A percentile compares a stretch with the other conserved stretches of the same genome.
Conservation (phyloP, 768 basidiomycete species). For the Floccularia luteovirens region DNA sequence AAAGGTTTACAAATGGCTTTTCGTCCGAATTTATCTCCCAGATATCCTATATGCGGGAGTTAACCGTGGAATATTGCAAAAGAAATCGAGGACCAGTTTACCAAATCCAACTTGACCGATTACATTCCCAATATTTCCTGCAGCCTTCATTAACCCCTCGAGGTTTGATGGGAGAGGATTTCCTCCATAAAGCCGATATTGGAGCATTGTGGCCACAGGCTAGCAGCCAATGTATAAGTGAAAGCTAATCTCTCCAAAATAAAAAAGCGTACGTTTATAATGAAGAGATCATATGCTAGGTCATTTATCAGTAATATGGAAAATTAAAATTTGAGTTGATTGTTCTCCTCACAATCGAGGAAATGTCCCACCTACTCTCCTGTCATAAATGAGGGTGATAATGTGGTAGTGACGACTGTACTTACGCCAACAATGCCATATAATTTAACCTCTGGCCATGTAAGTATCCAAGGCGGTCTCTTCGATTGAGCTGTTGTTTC, state of each 20-base stretch:
- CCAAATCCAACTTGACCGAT: constrained; percentile 52
- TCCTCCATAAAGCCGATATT: constrained; percentile 36
- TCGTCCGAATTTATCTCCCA: constrained; percentile 50
- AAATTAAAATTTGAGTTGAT: too few species aligned
- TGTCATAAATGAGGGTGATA: too few species aligned
- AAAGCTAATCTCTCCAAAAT: constrained; percentile 1
- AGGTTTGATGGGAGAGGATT: constrained; percentile 34
- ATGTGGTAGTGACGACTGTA: too few species aligned
- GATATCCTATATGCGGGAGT: neutral
- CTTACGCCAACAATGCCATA: too few species aligned
- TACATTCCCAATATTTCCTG: constrained; percentile 55
- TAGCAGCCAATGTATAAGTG: neutral
- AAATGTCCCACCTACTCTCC: too few species aligned
- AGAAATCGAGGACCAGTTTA: constrained; percentile 7
- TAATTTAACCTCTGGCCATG: too few species aligned
- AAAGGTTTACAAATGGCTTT: constrained; percentile 49
- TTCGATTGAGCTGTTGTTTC: too few species aligned
- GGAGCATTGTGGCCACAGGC: constrained; percentile 3
- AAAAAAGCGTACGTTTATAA: constrained; percentile 5
- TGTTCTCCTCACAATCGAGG: too few species aligned
- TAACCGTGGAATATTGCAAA: neutral
- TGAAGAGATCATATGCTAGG: constrained; percentile 1
- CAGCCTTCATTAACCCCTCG: constrained; percentile 49
- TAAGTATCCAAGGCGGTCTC: too few species aligned
- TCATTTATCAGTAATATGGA: too few species aligned